Percentiles rank a stretch among this genome's conserved stretches.
These are phyloP conservation scores for Chrysanthemum makinoi DNA, from an alignment of 129 eudicot species.

Conservation along the genomic window DNA sequence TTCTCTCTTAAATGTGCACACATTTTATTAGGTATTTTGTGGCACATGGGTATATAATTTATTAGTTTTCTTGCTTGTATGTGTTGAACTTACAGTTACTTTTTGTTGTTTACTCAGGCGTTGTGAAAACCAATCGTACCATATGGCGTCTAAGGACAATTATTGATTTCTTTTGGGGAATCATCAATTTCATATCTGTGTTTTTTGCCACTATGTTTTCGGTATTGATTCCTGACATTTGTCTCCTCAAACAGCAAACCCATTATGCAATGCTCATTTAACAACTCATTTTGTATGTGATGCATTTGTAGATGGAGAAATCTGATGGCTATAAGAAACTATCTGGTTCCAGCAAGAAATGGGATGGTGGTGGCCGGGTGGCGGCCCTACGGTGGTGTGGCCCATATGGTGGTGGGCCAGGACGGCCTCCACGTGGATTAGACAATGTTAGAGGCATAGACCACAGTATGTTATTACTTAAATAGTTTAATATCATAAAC, in stretches of 20 bases:
- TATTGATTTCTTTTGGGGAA: conserved; percentile 75
- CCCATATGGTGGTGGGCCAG: conserved; percentile 96
- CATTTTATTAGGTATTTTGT: not conserved
- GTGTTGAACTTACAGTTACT: conserved; percentile 12
- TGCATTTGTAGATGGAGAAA: conserved; percentile 80
- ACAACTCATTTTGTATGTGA: conserved; percentile 2
- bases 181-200: conserved; percentile 60
- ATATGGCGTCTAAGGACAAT: conserved; percentile 82
- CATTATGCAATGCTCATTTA: conserved; percentile 4
- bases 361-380: conserved; percentile 82
- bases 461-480: conserved; percentile 62
- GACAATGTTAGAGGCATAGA: conserved; percentile 80
- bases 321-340: conserved; percentile 77
- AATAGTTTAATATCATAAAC: no score
- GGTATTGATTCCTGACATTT: conserved; percentile 33
- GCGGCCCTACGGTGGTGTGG: no score
- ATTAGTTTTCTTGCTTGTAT: not conserved
- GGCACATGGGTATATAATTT: not conserved
- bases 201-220: conserved; percentile 89
- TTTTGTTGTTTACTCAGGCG: conserved; percentile 51
- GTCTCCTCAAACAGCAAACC: not conserved
- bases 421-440: conserved; percentile 85
- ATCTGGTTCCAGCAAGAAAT: conserved; percentile 83
- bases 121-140: conserved; percentile 75
- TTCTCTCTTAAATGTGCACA: not conserved